phyloP scores from a whole-genome alignment of 805 yeast genomes.

The Spathaspora gorwiae region DNA sequence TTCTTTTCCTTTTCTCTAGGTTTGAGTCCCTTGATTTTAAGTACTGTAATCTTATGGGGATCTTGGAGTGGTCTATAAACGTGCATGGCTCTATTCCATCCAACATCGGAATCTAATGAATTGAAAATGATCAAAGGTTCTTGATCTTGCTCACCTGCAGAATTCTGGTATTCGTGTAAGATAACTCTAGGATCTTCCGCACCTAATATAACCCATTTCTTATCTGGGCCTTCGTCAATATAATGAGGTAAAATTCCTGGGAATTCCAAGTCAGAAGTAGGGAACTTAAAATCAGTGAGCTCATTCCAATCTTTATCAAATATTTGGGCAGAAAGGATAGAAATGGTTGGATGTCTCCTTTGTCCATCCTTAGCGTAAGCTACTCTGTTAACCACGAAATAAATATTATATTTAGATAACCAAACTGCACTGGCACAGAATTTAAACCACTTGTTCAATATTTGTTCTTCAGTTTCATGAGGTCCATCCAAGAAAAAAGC shows the following conservation, averaged over 20 bases:
- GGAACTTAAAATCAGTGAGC: constrained; percentile 7
- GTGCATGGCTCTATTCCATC: constrained; percentile 19
- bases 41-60: constrained; percentile 11
- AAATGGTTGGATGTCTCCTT: constrained; percentile 20
- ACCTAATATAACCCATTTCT: constrained; percentile 4
- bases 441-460: constrained; percentile 9
- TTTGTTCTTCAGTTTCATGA: constrained; percentile 9
- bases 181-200: constrained; percentile 16
- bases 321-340: constrained; percentile 19
- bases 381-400: constrained; percentile 24
- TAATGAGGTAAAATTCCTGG: constrained; percentile 10
- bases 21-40: constrained; percentile 8
- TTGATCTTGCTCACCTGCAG: constrained; percentile 8
- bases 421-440: constrained; percentile 19
- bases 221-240: constrained; percentile 3
- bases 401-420: constrained; percentile 25
- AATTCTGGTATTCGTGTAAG: constrained; percentile 8
- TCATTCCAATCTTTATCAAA: constrained; percentile 19
- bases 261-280: constrained; percentile 4
- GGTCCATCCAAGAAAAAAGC: constrained; percentile 9
- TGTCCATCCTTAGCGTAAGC: constrained; percentile 17
- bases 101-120: constrained; percentile 10
- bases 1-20: constrained; percentile 23
- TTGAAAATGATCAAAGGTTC: constrained; percentile 21
- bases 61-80: constrained; percentile 14